Percentiles rank a stretch among this genome's conserved stretches.
These are phyloP conservation scores for Magnolia changhungtana DNA, from an alignment of 164 flowering plant genomes.

Conservation along the genomic window DNA sequence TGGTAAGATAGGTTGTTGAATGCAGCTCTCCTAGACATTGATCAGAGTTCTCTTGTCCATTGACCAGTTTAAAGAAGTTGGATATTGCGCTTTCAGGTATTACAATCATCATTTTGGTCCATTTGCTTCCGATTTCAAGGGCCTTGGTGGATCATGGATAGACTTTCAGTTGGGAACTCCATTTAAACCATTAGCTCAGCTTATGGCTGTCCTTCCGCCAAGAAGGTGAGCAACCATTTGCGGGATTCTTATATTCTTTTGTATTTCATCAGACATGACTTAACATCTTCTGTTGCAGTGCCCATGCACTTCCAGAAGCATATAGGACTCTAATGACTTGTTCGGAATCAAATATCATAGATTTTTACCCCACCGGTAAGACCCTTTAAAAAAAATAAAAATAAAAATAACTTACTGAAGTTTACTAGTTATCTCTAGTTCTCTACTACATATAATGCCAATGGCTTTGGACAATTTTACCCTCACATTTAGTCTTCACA, in stretches of 20 bases:
- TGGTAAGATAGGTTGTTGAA: constrained; percentile 33
- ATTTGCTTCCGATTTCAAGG: constrained; percentile 53
- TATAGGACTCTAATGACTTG: constrained; percentile 29
- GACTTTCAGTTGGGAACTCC: constrained; percentile 40
- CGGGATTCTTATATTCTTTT: neutral
- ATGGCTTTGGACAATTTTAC: too few relatives aligned
- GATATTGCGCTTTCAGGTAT: constrained; percentile 27
- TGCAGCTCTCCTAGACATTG: neutral
- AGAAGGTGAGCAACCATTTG: constrained; percentile 31
- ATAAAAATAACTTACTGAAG: neutral
- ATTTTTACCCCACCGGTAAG: constrained; percentile 42
- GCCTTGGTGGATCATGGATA: constrained; percentile 23
- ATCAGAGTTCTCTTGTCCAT: neutral
- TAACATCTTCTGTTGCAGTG: constrained; percentile 17
- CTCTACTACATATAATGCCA: too few relatives aligned
- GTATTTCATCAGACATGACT: neutral
- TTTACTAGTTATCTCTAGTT: too few relatives aligned
- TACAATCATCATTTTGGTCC: constrained; percentile 54
- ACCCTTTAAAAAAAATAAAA: too few relatives aligned
- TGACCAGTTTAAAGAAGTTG: neutral
- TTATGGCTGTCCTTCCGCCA: constrained; percentile 55
- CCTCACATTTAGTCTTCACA: too few relatives aligned
- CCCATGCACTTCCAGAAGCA: constrained; percentile 33
- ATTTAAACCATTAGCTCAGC: constrained; percentile 52
- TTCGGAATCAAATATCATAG: constrained; percentile 23